These are phyloP conservation scores for Teratosphaeria nubilosa DNA, from an alignment of 2,329 filamentous ascomycete species.

Conservation along the genomic window DNA sequence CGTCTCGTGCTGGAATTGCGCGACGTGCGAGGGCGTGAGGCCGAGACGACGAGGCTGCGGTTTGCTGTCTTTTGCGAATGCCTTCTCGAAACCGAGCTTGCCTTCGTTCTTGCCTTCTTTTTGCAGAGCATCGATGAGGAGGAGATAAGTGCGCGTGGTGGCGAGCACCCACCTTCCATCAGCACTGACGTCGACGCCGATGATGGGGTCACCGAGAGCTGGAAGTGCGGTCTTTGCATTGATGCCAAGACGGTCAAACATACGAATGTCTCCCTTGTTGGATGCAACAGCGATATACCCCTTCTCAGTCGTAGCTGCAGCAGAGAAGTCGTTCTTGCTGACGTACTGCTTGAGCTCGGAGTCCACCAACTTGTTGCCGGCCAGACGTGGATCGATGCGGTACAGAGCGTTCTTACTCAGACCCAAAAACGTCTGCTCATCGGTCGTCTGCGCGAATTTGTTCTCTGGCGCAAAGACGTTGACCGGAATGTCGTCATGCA, in stretches of 20 bases:
- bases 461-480: conserved; percentile 87
- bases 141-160: conserved; percentile 86
- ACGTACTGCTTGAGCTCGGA: conserved; percentile 88
- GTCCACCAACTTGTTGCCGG: conserved; percentile 87
- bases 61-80: conserved; percentile 86
- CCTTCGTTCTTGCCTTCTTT: conserved; percentile 92
- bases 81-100: conserved; percentile 92
- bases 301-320: conserved; percentile 87
- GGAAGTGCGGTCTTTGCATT: conserved; percentile 97
- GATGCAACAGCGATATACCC: conserved; percentile 94
- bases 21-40: conserved; percentile 82
- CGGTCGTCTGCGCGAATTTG: conserved; percentile 96
- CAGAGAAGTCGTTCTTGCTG: conserved; percentile 95
- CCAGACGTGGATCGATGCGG: conserved; percentile 80
- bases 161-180: conserved; percentile 93
- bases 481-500: conserved; percentile 92
- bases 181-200: conserved; percentile 88
- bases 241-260: conserved; percentile 93
- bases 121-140: conserved; percentile 85
- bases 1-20: conserved; percentile 95
- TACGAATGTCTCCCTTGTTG: conserved; percentile 92
- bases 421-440: conserved; percentile 89
- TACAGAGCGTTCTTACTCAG: conserved; percentile 88
- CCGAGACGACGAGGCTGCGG: conserved; percentile 85
- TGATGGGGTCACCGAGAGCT: conserved; percentile 86